Conservation (phyloP, 768 basidiomycete genomes). For the Tricholoma saponaceum region DNA sequence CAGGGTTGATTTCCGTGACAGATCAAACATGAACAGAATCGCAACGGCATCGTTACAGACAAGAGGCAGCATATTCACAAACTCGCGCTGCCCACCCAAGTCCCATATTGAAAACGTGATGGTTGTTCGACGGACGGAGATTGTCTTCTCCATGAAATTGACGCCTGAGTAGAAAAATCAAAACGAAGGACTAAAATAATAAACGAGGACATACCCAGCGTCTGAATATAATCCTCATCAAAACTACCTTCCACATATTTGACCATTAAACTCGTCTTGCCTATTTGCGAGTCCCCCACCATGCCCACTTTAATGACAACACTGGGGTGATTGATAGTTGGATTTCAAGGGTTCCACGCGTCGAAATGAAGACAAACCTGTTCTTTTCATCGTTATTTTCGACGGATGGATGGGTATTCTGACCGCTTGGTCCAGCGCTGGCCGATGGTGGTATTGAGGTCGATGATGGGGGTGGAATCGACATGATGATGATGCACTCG, state of each 20-base stretch:
- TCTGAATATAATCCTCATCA: constrained; percentile 99
- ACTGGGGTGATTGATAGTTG: constrained; percentile 30
- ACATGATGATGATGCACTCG: constrained; percentile 36
- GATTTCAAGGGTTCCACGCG: constrained; percentile 1
- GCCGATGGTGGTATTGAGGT: constrained; percentile 40
- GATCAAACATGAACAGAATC: constrained; percentile 99
- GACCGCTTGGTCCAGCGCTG: constrained; percentile 48
- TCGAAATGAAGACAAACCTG: constrained; percentile 34
- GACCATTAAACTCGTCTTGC: constrained; percentile 99
- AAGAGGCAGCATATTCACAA: constrained; percentile 97
- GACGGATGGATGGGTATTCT: constrained; percentile 42
- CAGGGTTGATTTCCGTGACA: constrained; percentile 95
- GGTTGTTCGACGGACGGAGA: constrained; percentile 95
- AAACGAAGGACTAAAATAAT: constrained; percentile 2
- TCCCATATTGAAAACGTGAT: constrained; percentile 99
- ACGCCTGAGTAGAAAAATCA: constrained; percentile 53
- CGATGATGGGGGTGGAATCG: constrained; percentile 45
- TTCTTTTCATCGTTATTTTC: constrained; percentile 76
- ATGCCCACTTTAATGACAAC: constrained; percentile 99
- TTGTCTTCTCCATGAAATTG: constrained; percentile 99
- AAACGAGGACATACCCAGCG: constrained; percentile 65
- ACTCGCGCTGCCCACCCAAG: constrained; percentile 94
- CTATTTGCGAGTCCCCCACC: constrained; percentile 99
- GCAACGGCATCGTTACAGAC: constrained; percentile 99
- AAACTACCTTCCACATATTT: constrained; percentile 99